Conservation (phyloP, 2,329 filamentous ascomycete genomes). For the Teratosphaeria destructans region DNA sequence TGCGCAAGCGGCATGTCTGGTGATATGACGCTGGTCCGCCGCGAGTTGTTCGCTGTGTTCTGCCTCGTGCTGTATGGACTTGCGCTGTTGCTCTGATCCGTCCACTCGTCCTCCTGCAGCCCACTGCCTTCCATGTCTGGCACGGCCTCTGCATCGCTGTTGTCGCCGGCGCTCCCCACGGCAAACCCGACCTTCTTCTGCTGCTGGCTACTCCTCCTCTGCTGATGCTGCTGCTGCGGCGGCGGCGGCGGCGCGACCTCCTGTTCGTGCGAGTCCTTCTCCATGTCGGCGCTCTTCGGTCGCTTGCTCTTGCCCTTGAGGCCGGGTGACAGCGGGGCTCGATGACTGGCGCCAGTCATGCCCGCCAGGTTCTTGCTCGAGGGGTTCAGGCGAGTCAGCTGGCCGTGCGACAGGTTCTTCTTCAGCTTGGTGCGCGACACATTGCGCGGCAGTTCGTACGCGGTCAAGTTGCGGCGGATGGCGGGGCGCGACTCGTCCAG, state of each 20-base stretch:
- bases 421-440: slow-evolving; percentile 23
- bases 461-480: slow-evolving; percentile 23
- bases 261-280: slow-evolving; percentile 19
- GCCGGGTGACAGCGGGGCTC: slow-evolving; percentile 17
- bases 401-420: slow-evolving; percentile 35
- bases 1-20: slow-evolving; percentile 6
- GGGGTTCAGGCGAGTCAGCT: slow-evolving; percentile 30
- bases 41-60: slow-evolving; percentile 27
- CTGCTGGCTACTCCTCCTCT: slow-evolving; percentile 11
- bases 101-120: slow-evolving; percentile 27
- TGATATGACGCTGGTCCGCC: slow-evolving; percentile 18
- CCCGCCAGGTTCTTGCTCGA: slow-evolving; percentile 28
- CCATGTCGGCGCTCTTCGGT: slow-evolving; percentile 22
- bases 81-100: slow-evolving; percentile 26
- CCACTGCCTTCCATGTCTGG: slow-evolving; percentile 20
- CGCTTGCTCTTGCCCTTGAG: slow-evolving; percentile 21
- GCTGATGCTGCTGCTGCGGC: slow-evolving; percentile 9
- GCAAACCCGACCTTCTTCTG: slow-evolving; percentile 25
- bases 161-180: slow-evolving; percentile 19
- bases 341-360: slow-evolving; percentile 8
- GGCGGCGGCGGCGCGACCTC: slow-evolving; percentile 13
- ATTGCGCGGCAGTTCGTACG: slow-evolving; percentile 21
- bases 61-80: slow-evolving; percentile 27
- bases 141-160: slow-evolving; percentile 17
- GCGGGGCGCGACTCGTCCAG: slow-evolving; percentile 20